Percentiles rank a stretch among this genome's conserved stretches.
phyloP scores from a whole-genome alignment of 192 early-diverging fungal genomes.

The Umbelopsis ramanniana region DNA sequence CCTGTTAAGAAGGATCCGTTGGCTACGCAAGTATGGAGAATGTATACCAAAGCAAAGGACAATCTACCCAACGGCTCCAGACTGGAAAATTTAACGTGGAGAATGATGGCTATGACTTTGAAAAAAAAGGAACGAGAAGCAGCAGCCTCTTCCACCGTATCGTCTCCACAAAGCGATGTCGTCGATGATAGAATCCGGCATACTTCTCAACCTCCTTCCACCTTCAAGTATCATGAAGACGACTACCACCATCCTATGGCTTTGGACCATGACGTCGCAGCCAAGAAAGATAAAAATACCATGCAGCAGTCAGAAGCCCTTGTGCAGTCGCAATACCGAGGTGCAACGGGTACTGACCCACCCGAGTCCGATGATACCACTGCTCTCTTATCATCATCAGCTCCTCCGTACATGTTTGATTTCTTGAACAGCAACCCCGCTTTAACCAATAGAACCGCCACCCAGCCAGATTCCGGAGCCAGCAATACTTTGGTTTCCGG shows the following conservation, averaged over 20 bases:
- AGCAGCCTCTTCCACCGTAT: not conserved
- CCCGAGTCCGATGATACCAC: slow-evolving; percentile 39
- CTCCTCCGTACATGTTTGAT: slow-evolving; percentile 40
- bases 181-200: not conserved
- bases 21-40: slow-evolving; percentile 68
- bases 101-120: slow-evolving; percentile 76
- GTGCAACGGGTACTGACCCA: slow-evolving; percentile 21
- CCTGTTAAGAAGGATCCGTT: slow-evolving; percentile 53
- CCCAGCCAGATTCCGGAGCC: not conserved
- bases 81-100: slow-evolving; percentile 84
- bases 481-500: slow-evolving; percentile 32
- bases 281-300: not conserved
- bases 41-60: slow-evolving; percentile 82
- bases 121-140: slow-evolving; percentile 38
- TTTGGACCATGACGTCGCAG: not conserved
- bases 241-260: not conserved
- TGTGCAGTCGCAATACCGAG: slow-evolving; percentile 4
- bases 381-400: slow-evolving; percentile 34
- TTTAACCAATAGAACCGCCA: not conserved
- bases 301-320: not conserved
- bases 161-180: not conserved
- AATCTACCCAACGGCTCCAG: slow-evolving; percentile 75
- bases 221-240: not conserved
- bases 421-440: slow-evolving; percentile 22
- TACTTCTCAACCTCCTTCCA: slow-evolving; percentile 10